Conservation (phyloP, 2,329 filamentous ascomycete species). For the Aspergillus novofumigatus region DNA sequence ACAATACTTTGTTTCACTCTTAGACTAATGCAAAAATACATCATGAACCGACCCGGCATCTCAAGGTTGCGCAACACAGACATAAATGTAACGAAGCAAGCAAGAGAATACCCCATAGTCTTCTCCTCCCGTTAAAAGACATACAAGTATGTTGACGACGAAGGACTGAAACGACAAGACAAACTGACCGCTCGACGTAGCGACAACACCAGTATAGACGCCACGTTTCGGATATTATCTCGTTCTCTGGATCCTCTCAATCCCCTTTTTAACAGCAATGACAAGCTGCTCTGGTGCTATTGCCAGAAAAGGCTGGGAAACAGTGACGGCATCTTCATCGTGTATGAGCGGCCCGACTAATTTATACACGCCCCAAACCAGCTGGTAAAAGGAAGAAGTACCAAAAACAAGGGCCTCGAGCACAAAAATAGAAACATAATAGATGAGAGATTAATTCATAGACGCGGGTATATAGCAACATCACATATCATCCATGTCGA, state of each 20-base stretch:
- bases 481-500: slow-evolving; percentile 9
- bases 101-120: neutral
- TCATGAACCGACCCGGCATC: neutral
- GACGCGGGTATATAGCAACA: slow-evolving; percentile 20
- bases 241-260: neutral
- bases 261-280: neutral
- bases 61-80: neutral
- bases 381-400: slow-evolving; percentile 12
- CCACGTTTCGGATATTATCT: neutral
- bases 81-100: neutral
- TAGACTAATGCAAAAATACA: neutral
- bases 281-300: neutral
- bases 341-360: neutral
- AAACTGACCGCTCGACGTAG: neutral
- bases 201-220: neutral
- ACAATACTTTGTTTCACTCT: neutral
- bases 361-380: neutral
- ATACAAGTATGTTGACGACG: neutral
- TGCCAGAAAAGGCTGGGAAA: neutral
- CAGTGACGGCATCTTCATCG: neutral
- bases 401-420: neutral
- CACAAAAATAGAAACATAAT: slow-evolving; percentile 7
- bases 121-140: neutral
- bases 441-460: slow-evolving; percentile 3
- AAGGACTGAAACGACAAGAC: neutral